Evolutionary conservation across 2,329 filamentous ascomycete species (phyloP).

Genomic region (Lachnellula occidentalis): DNA sequence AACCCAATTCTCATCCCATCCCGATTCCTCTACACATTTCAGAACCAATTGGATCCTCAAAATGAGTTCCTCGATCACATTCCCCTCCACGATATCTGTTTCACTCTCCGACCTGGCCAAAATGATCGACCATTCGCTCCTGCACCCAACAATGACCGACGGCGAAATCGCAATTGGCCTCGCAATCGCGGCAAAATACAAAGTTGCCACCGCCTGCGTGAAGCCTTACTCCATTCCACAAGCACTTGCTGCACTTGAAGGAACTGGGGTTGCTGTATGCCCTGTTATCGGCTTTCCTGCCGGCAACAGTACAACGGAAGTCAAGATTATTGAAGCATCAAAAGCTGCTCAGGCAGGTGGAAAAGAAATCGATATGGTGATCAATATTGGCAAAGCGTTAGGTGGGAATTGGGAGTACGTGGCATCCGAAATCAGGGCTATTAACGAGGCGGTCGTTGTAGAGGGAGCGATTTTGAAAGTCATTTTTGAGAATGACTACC

Average conservation of each 20-base stretch:
- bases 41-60: too few relatives aligned
- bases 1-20: too few relatives aligned
- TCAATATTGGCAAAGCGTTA: slow-evolving; percentile 54
- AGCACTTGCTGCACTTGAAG: slow-evolving; percentile 42
- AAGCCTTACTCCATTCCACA: slow-evolving; percentile 51
- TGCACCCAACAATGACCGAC: slow-evolving; percentile 57
- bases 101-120: slow-evolving; percentile 44
- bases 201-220: slow-evolving; percentile 51
- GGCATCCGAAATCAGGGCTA: slow-evolving; percentile 41
- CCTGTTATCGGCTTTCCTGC: slow-evolving; percentile 57
- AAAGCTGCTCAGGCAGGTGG: slow-evolving; percentile 44
- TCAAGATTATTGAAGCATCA: slow-evolving; percentile 49
- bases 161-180: slow-evolving; percentile 46
- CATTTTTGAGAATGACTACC: slow-evolving; percentile 58
- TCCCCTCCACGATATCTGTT: slow-evolving; percentile 31
- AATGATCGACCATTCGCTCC: slow-evolving; percentile 56
- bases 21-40: too few relatives aligned
- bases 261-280: slow-evolving; percentile 45
- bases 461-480: slow-evolving; percentile 48
- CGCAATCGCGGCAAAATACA: slow-evolving; percentile 39
- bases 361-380: slow-evolving; percentile 54
- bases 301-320: slow-evolving; percentile 48
- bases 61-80: too few relatives aligned
- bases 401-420: slow-evolving; percentile 53
- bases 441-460: slow-evolving; percentile 44